These are phyloP conservation scores for Cetradonia linearis DNA, from an alignment of 495 filamentous ascomycete species.

Conservation along the genomic window DNA sequence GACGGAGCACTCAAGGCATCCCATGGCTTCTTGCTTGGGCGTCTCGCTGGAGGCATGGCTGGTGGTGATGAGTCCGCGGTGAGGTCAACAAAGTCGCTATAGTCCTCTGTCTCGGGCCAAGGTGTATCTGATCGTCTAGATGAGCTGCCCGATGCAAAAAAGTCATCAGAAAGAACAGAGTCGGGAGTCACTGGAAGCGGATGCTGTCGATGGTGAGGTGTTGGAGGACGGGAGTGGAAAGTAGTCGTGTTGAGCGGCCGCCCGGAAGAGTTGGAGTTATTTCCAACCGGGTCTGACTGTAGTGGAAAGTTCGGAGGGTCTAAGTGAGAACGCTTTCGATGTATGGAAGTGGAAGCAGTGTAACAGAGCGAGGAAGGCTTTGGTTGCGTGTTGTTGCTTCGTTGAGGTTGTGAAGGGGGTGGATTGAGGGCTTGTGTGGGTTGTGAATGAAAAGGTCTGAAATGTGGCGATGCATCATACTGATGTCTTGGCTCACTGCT, in stretches of 20 bases:
- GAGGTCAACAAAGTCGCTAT: slow-evolving; percentile 28
- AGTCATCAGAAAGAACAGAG: slow-evolving; percentile 3
- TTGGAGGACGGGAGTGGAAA: background rate
- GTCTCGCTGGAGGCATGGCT: slow-evolving; percentile 16
- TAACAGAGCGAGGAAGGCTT: slow-evolving; percentile 1
- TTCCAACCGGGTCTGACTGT: slow-evolving; percentile 7
- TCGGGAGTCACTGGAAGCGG: background rate
- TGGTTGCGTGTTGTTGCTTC: background rate
- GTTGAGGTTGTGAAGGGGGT: slow-evolving; percentile 1
- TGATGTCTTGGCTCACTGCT: slow-evolving; percentile 8
- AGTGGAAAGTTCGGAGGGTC: slow-evolving; percentile 20
- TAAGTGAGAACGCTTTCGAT: slow-evolving; percentile 13
- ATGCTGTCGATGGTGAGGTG: background rate
- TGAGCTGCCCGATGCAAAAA: slow-evolving; percentile 1
- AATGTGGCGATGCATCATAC: slow-evolving; percentile 6
- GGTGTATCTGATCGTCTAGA: slow-evolving; percentile 15
- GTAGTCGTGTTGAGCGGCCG: slow-evolving; percentile 8
- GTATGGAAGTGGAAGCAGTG: background rate
- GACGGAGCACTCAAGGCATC: slow-evolving; percentile 17
- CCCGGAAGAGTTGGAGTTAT: slow-evolving; percentile 7
- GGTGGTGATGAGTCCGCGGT: slow-evolving; percentile 25
- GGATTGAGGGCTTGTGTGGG: slow-evolving; percentile 7
- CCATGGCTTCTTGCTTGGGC: slow-evolving; percentile 23
- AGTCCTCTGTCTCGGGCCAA: slow-evolving; percentile 14
- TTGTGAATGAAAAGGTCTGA: slow-evolving; percentile 11